Conservation (phyloP, 2,329 filamentous ascomycete species). For the Penicillium brasilianum region DNA sequence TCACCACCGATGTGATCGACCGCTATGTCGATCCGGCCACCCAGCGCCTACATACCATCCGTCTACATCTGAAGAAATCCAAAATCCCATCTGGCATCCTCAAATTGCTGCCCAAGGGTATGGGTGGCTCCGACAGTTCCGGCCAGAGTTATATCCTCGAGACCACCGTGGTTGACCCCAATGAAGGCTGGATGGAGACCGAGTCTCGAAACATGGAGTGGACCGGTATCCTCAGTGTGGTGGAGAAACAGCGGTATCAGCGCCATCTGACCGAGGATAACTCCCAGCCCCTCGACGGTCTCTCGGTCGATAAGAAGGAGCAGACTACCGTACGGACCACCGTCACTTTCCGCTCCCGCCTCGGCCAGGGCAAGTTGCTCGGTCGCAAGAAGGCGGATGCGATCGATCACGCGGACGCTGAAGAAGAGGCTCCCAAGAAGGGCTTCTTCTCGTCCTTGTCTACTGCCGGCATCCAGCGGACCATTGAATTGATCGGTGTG, state of each 20-base stretch:
- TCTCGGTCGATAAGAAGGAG: conserved; percentile 47
- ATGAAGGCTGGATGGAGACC: conserved; percentile 69
- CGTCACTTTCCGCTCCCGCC: conserved; percentile 65
- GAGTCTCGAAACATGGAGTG: conserved; percentile 69
- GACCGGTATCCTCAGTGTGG: conserved; percentile 67
- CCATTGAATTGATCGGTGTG: conserved; percentile 66
- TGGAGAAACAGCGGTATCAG: conserved; percentile 64
- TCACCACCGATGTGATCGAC: conserved; percentile 69
- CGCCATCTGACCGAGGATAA: conserved; percentile 46
- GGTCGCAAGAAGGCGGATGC: conserved; percentile 46
- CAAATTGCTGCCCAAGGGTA: conserved; percentile 64
- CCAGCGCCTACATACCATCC: conserved; percentile 64
- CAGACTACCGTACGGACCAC: conserved; percentile 64
- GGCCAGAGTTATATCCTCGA: conserved; percentile 69
- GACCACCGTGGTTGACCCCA: conserved; percentile 64
- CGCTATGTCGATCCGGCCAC: conserved; percentile 65
- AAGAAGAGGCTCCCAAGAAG: conserved; percentile 58
- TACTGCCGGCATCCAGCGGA: conserved; percentile 64
- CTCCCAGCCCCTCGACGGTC: conserved; percentile 31
- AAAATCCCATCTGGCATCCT: conserved; percentile 66
- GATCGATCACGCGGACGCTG: conserved; percentile 48
- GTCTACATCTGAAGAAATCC: conserved; percentile 67
- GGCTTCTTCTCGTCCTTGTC: conserved; percentile 65
- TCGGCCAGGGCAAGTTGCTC: conserved; percentile 62
- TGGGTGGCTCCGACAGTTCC: conserved; percentile 62